A percentile compares a stretch with the other conserved stretches of the same genome.
Conservation (phyloP, 139 green algal genomes). For the Chlorella sp. region DNA sequence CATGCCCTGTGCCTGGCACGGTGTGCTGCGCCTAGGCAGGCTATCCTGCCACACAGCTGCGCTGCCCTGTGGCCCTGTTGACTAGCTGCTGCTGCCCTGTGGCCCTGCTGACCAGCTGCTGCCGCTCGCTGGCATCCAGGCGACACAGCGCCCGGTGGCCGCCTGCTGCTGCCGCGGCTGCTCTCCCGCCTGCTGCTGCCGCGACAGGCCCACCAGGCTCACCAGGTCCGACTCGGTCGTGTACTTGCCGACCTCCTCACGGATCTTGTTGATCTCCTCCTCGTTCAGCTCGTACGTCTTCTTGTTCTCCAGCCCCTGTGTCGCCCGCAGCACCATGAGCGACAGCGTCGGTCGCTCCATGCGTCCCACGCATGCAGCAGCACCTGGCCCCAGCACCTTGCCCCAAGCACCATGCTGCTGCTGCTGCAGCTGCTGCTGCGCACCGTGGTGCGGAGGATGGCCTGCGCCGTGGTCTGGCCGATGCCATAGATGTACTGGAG, state of each 20-base stretch:
- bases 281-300: conserved; percentile 87
- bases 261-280: conserved; percentile 92
- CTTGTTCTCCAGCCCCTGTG: conserved; percentile 95
- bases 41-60: too few species aligned
- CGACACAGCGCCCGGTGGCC: too few species aligned
- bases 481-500: conserved; percentile 98
- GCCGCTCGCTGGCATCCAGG: too few species aligned
- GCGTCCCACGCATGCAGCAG: neutral
- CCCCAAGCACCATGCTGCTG: neutral
- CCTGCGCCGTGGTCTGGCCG: conserved; percentile 84
- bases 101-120: too few species aligned
- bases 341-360: neutral
- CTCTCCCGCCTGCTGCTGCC: too few species aligned
- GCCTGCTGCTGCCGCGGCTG: too few species aligned
- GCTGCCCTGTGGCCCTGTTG: too few species aligned
- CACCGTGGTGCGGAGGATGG: conserved; percentile 77
- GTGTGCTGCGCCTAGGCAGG: neutral
- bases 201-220: too few species aligned
- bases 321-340: neutral
- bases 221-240: conserved; percentile 86
- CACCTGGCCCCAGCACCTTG: neutral
- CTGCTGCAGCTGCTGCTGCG: too few species aligned
- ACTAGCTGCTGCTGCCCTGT: too few species aligned
- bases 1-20: too few species aligned
- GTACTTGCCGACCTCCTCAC: conserved; percentile 88